phyloP scores from a whole-genome alignment of 2,329 filamentous ascomycete genomes.

The Trichoderma citrinoviride region DNA sequence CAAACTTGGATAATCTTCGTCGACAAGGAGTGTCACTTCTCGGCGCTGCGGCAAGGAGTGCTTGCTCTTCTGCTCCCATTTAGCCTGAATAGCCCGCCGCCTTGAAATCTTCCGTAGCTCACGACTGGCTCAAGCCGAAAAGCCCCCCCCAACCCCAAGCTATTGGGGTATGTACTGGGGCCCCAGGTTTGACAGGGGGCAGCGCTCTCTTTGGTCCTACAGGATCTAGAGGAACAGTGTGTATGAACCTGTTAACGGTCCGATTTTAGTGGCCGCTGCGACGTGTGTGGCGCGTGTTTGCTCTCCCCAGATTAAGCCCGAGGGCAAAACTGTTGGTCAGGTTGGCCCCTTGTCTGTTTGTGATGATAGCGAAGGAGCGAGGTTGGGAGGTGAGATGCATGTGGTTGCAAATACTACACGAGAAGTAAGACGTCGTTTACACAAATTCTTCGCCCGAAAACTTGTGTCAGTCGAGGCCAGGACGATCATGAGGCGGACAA shows the following conservation, averaged over 20 bases:
- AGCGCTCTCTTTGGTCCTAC: background rate
- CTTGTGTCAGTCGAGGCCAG: too few species aligned
- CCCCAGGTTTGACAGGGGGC: slow-evolving; percentile 6
- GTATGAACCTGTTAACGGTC: slow-evolving; percentile 7
- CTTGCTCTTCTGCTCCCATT: background rate
- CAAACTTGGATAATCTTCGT: background rate
- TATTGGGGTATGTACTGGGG: background rate
- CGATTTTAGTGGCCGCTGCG: slow-evolving; percentile 13
- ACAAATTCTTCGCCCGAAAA: too few species aligned
- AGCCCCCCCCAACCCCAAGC: background rate
- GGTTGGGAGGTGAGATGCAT: background rate
- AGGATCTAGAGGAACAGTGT: background rate
- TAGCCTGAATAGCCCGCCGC: slow-evolving; percentile 15
- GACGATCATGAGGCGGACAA: background rate
- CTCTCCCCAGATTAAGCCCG: background rate
- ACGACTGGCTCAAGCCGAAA: slow-evolving; percentile 2
- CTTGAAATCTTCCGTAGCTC: slow-evolving; percentile 19
- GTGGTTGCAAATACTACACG: too few species aligned
- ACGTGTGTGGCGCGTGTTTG: slow-evolving; percentile 1
- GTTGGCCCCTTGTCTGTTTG: background rate
- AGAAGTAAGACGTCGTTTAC: too few species aligned
- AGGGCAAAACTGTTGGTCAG: background rate
- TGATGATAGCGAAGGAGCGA: background rate
- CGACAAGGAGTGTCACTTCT: background rate
- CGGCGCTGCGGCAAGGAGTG: slow-evolving; percentile 17